Conservation (phyloP, 441 rosid genomes). For the Melastoma candidum region DNA sequence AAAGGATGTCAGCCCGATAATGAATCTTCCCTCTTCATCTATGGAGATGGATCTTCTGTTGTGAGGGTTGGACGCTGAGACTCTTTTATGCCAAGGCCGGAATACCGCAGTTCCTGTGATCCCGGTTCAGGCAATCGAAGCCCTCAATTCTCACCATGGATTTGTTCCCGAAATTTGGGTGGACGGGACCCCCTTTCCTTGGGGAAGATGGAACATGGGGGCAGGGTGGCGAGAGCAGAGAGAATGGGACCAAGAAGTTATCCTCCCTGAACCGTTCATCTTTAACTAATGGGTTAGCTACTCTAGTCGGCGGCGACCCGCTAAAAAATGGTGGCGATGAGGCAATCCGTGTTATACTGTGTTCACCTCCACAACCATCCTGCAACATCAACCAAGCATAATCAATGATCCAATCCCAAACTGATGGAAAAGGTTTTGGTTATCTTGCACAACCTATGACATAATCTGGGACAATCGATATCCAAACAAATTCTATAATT, state of each 20-base stretch:
- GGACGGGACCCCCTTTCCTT: conserved; percentile 53
- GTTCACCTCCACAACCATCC: conserved; percentile 51
- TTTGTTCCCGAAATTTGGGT: conserved; percentile 62
- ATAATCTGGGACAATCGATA: no score
- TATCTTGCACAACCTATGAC: no score
- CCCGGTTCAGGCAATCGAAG: conserved; percentile 84
- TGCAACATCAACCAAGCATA: conserved; percentile 4
- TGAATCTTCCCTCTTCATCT: no score
- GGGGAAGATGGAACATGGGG: conserved; percentile 33
- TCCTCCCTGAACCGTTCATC: conserved; percentile 67
- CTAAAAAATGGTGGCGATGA: conserved; percentile 67
- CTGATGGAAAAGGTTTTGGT: not conserved
- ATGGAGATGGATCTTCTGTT: no score
- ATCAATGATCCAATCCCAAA: not conserved
- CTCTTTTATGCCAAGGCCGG: conserved; percentile 52
- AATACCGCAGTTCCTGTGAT: conserved; percentile 56
- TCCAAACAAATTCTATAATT: no score
- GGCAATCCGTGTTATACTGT: conserved; percentile 35
- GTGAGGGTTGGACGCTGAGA: no score
- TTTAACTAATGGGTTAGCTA: conserved; percentile 88
- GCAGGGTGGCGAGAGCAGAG: conserved; percentile 22
- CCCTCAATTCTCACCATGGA: conserved; percentile 79
- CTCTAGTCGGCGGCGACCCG: conserved; percentile 99
- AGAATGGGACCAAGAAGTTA: conserved; percentile 27
- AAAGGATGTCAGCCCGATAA: no score